phyloP scores from a whole-genome alignment of 106 monocot species.

The Amphibolis antarctica region DNA sequence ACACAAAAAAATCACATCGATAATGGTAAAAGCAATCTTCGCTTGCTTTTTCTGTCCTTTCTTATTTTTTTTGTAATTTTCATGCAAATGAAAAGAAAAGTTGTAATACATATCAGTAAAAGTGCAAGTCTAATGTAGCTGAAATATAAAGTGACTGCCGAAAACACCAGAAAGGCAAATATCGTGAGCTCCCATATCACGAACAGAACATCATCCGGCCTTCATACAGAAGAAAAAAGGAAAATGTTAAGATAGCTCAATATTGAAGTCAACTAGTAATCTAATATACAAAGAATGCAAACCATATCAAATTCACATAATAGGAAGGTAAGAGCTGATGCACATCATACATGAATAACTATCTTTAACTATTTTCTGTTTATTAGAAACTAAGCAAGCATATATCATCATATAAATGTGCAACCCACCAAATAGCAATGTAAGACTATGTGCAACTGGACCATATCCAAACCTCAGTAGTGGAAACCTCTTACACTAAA shows the following conservation, averaged over 20 bases:
- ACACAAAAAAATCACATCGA: constrained; percentile 44
- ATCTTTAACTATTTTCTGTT: too few species aligned
- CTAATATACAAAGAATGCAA: too few species aligned
- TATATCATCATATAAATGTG: too few species aligned
- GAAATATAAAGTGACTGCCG: constrained; percentile 58
- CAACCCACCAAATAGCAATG: too few species aligned
- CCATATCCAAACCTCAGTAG: too few species aligned
- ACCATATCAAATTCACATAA: too few species aligned
- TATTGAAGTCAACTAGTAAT: too few species aligned
- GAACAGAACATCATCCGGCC: constrained; percentile 45
- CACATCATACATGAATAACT: too few species aligned
- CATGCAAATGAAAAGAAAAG: constrained; percentile 38
- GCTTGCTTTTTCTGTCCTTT: constrained; percentile 57
- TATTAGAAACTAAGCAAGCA: too few species aligned
- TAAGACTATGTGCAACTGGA: too few species aligned
- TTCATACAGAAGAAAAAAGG: constrained; percentile 6
- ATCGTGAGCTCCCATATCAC: constrained; percentile 70
- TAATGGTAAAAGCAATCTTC: constrained; percentile 84
- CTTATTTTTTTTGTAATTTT: constrained; percentile 65
- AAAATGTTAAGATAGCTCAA: not conserved
- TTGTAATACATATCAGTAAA: constrained; percentile 33
- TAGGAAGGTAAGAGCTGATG: too few species aligned
- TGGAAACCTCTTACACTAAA: too few species aligned
- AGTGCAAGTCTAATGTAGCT: constrained; percentile 58
- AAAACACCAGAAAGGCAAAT: constrained; percentile 56